Evolutionary conservation across 192 early-diverging fungal genomes (phyloP), one percentile per base, ranked within the genome.

Genomic region (Chytriomyces sp.): DNA sequence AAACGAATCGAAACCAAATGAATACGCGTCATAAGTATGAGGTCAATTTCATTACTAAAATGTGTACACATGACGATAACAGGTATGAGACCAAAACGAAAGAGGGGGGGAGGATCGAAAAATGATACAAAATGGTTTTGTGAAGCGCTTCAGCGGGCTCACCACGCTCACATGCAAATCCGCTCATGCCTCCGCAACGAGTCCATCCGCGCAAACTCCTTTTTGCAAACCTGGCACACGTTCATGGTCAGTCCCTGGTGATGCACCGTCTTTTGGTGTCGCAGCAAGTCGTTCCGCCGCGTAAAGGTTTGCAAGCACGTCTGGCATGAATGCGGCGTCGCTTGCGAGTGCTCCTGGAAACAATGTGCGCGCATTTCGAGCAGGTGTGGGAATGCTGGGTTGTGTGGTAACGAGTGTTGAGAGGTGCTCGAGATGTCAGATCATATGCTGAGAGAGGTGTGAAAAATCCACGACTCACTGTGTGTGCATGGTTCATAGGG

Each of bases 201-300:
- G 7, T 58, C 56, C 14, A 25, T 30, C 56, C 56, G 37, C 6
- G 39, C 8, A 64, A 64, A 64, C 7, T 19, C 5, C 31, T 38
- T 64, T 12, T 31, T 10, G 30, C 62, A 64, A 0, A 7, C 8
- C 32, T 14, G 2, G 30, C 62, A 64, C 2, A 19, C 25, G 10
- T 17, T 33, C 39, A 41, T 41, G 7, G 59, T 17, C 39, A 30
- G 25, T 41, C 39, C 1, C 7, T 26, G 25, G 2, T n/a, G 22
- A 44, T 64, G 62, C 39, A 64, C 62, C 25, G 62, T 64, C 26
- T 38, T 32, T 25, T 44, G 3, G 28, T 64, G 62, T n/a, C 62
- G 62, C 25, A 64, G 39, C 0, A 64, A 30, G 30, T 64, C 62
- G 28, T 39, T 17, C 22, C 32, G 19, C 12, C 62, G 37, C 3